Percentiles rank a stretch among this genome's conserved stretches.
Evolutionary conservation across 1,284 basidiomycete species (phyloP).

Genomic region (Melampsora larici-populina): DNA sequence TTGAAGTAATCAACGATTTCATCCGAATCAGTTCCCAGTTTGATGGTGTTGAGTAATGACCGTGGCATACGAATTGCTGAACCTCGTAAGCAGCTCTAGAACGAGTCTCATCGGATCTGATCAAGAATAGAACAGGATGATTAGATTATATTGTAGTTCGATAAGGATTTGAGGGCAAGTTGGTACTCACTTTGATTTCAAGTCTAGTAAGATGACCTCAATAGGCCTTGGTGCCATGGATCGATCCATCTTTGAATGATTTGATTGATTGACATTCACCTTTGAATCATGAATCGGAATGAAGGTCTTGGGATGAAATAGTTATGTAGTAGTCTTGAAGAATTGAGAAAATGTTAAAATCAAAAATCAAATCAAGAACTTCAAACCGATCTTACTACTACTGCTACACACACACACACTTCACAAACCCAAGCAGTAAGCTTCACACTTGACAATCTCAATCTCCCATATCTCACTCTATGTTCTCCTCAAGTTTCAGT

Average conservation of each 20-base stretch:
- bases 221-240: constrained; percentile 41
- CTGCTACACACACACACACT: no score
- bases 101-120: constrained; percentile 42
- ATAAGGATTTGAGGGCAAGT: background rate
- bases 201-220: constrained; percentile 42
- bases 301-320: background rate
- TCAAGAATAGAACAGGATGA: background rate
- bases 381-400: no score
- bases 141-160: background rate
- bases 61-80: constrained; percentile 41
- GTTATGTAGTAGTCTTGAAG: background rate
- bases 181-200: constrained; percentile 40
- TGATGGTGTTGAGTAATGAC: background rate
- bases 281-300: no score
- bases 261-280: background rate
- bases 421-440: no score
- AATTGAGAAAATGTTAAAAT: no score
- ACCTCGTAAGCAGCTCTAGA: constrained; percentile 42
- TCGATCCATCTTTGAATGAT: constrained; percentile 34
- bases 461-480: no score
- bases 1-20: background rate
- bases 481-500: no score
- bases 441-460: no score
- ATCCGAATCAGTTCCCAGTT: background rate
- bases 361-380: no score